Evolutionary conservation across 2,329 filamentous ascomycete genomes (phyloP).

Genomic region (Colletotrichum sp.): DNA sequence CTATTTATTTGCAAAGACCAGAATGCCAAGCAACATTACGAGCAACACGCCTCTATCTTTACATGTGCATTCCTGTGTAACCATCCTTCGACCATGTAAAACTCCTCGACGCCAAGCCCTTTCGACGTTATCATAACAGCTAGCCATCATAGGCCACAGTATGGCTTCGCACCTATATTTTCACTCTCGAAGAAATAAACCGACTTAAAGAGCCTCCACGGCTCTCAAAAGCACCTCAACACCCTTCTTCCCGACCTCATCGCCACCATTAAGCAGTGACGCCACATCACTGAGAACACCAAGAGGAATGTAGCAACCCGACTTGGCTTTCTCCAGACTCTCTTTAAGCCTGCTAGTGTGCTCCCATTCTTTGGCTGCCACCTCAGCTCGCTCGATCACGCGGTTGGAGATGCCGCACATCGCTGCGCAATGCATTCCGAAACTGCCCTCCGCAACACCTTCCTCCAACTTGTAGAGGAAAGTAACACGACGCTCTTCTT

Average conservation of each 20-base stretch:
- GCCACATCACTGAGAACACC: conserved; percentile 89
- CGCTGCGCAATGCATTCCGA: conserved; percentile 97
- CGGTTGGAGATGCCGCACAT: conserved; percentile 93
- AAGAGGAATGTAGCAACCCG: conserved; percentile 81
- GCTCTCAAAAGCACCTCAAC: conserved; percentile 65
- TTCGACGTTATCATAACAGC: neutral
- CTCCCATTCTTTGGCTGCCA: conserved; percentile 91
- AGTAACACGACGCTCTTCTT: conserved; percentile 82
- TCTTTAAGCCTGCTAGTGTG: conserved; percentile 91
- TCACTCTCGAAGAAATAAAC: neutral
- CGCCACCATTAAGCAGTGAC: conserved; percentile 69
- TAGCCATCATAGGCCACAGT: neutral
- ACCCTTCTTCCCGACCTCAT: conserved; percentile 54
- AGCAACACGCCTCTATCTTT: neutral
- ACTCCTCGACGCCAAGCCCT: neutral
- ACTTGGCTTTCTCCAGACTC: conserved; percentile 80
- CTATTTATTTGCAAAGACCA: neutral
- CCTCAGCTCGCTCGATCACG: conserved; percentile 86
- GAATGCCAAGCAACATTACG: neutral
- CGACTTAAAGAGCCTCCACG: conserved; percentile 59
- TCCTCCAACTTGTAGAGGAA: conserved; percentile 95
- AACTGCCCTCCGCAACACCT: conserved; percentile 93
- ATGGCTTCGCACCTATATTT: neutral
- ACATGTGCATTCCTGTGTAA: neutral
- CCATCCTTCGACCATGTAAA: neutral